Conservation (phyloP, 2,329 filamentous ascomycete genomes). For the Escovopsis sp. region DNA sequence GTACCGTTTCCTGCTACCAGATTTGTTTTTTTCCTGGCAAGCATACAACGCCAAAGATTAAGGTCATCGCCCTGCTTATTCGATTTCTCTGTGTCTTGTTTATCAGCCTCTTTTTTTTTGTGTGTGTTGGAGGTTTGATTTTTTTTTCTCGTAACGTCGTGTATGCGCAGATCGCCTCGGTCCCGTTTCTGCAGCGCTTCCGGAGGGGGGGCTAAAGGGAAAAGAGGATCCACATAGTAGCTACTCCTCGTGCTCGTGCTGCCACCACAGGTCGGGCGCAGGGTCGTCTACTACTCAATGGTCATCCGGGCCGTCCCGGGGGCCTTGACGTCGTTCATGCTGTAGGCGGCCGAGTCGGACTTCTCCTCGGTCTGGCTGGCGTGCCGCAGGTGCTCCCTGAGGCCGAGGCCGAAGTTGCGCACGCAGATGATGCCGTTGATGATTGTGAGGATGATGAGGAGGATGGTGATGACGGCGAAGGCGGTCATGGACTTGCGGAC, state of each 20-base stretch:
- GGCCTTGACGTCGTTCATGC: constrained; percentile 41
- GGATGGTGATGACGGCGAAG: constrained; percentile 84
- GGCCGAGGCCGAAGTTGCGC: constrained; percentile 74
- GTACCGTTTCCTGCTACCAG: too few species aligned
- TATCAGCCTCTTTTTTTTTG: too few species aligned
- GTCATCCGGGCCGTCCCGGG: constrained; percentile 43
- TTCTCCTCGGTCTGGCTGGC: constrained; percentile 35
- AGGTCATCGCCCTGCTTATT: not conserved
- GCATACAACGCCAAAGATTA: too few species aligned
- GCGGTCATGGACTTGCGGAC: constrained; percentile 78
- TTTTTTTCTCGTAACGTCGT: too few species aligned
- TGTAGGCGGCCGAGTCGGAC: constrained; percentile 40
- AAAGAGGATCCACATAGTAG: too few species aligned
- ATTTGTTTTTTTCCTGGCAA: too few species aligned
- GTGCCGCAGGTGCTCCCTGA: constrained; percentile 71
- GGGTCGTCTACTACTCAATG: constrained; percentile 31
- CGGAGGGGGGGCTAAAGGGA: too few species aligned
- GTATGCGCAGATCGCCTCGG: not conserved
- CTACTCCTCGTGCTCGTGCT: too few species aligned
- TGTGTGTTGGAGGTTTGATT: too few species aligned
- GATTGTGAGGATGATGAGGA: constrained; percentile 81
- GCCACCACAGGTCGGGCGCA: too few species aligned
- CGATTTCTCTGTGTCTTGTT: not conserved
- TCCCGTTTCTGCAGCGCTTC: constrained; percentile 4
- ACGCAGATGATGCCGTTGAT: constrained; percentile 76